Percentiles rank a stretch among this genome's conserved stretches.
phyloP scores from a whole-genome alignment of 352 stramenopile species.

The Globisporangium cystogenes region DNA sequence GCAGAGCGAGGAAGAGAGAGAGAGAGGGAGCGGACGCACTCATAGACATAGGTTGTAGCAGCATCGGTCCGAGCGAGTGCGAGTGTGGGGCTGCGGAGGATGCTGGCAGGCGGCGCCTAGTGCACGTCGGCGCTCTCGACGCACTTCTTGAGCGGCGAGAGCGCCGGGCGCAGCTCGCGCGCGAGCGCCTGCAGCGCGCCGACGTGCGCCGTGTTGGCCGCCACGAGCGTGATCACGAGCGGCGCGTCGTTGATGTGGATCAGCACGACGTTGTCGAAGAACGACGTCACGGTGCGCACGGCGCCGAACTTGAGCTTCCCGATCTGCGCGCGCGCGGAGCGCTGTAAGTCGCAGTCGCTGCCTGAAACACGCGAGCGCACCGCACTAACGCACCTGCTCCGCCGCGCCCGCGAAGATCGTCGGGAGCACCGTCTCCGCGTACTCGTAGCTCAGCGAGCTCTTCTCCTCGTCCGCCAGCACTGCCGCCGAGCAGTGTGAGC shows the following conservation, averaged over 20 bases:
- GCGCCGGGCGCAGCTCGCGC: slow-evolving; percentile 45
- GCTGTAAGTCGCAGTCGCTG: background rate
- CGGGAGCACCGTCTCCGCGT: slow-evolving; percentile 71
- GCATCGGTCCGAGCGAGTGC: too few relatives aligned
- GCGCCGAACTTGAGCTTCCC: slow-evolving; percentile 77
- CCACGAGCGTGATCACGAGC: slow-evolving; percentile 74
- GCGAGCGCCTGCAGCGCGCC: slow-evolving; percentile 56
- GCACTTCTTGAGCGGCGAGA: slow-evolving; percentile 62
- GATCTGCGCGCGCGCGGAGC: slow-evolving; percentile 21
- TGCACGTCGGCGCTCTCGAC: slow-evolving; percentile 74
- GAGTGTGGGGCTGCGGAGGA: too few relatives aligned
- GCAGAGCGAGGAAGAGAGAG: too few relatives aligned
- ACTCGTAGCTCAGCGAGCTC: slow-evolving; percentile 48
- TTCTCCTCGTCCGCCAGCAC: slow-evolving; percentile 37
- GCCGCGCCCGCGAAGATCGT: slow-evolving; percentile 71
- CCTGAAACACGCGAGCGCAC: slow-evolving; percentile 14
- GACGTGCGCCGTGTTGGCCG: slow-evolving; percentile 48
- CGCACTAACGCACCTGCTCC: slow-evolving; percentile 53
- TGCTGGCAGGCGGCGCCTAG: slow-evolving; percentile 9
- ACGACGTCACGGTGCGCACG: slow-evolving; percentile 67
- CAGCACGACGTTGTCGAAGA: slow-evolving; percentile 68
- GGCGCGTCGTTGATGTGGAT: slow-evolving; percentile 75
- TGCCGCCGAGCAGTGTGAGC: slow-evolving; percentile 7
- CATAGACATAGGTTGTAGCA: background rate
- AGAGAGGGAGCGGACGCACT: background rate